phyloP scores from a whole-genome alignment of 371 early-diverging fungal species.

The Mortierella sp. region DNA sequence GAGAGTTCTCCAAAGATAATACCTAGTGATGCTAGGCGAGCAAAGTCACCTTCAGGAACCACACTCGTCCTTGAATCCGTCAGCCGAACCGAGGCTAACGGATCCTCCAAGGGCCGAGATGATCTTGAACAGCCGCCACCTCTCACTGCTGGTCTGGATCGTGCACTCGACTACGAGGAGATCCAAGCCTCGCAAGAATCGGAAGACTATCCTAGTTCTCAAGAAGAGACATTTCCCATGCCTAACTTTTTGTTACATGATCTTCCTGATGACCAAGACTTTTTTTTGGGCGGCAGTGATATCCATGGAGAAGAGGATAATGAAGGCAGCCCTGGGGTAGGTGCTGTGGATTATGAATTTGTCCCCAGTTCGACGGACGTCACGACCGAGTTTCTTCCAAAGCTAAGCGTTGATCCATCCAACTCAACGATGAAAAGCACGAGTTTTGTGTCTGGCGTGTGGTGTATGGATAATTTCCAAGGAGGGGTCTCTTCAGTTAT shows the following conservation, averaged over 20 bases:
- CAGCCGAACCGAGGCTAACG: conserved; percentile 25
- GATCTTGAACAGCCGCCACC: background rate
- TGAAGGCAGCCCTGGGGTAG: too few relatives aligned
- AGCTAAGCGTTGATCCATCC: too few relatives aligned
- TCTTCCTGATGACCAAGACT: conserved; percentile 7
- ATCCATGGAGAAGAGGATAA: too few relatives aligned
- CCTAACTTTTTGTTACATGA: conserved; percentile 13
- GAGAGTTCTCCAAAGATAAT: too few relatives aligned
- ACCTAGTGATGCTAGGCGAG: too few relatives aligned
- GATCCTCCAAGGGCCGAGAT: conserved; percentile 4
- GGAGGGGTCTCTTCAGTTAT: background rate
- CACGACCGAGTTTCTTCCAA: too few relatives aligned
- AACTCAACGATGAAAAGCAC: conserved; percentile 15
- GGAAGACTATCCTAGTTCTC: background rate
- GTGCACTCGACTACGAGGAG: conserved; percentile 5
- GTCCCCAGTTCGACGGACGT: too few relatives aligned
- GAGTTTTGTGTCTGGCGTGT: conserved; percentile 20
- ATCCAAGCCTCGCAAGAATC: conserved; percentile 22
- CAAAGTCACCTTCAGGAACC: too few relatives aligned
- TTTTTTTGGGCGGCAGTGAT: too few relatives aligned
- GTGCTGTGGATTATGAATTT: too few relatives aligned
- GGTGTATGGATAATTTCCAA: conserved; percentile 36
- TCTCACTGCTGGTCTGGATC: too few relatives aligned
- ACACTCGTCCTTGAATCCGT: too few relatives aligned
- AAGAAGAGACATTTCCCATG: conserved; percentile 23